A percentile compares a stretch with the other conserved stretches of the same genome.
Evolutionary conservation across 192 early-diverging fungal genomes (phyloP).

Genomic region (Linnemannia elongata): DNA sequence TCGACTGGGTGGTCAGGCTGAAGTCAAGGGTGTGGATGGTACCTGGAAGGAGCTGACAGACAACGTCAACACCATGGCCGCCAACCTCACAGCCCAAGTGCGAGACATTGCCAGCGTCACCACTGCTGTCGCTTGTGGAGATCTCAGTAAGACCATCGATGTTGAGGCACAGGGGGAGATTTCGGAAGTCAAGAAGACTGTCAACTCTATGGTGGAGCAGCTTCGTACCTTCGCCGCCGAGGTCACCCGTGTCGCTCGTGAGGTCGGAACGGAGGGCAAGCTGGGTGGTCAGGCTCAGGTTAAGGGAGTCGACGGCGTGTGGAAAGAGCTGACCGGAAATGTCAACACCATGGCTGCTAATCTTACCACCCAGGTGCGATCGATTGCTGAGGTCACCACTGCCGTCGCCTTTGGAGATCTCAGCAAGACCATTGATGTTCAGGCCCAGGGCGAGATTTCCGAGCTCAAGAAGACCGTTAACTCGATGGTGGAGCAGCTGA

Average conservation of each 20-base stretch:
- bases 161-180: constrained; percentile 78
- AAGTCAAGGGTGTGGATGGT: constrained; percentile 69
- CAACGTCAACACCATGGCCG: constrained; percentile 77
- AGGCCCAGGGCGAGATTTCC: constrained; percentile 57
- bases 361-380: constrained; percentile 61
- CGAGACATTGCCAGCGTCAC: constrained; percentile 71
- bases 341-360: constrained; percentile 69
- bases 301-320: constrained; percentile 36
- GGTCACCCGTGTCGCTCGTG: constrained; percentile 65
- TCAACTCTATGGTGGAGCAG: no score
- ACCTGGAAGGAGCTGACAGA: constrained; percentile 75
- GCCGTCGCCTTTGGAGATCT: constrained; percentile 61
- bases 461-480: constrained; percentile 60
- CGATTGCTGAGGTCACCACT: constrained; percentile 59
- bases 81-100: constrained; percentile 71
- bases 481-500: no score
- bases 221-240: no score
- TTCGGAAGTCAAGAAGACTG: no score
- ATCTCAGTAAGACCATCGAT: constrained; percentile 70
- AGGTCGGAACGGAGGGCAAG: constrained; percentile 67
- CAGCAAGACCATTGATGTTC: constrained; percentile 57
- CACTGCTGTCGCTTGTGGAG: constrained; percentile 70
- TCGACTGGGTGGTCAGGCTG: constrained; percentile 73
- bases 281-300: constrained; percentile 64
- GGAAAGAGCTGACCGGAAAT: constrained; percentile 62